Conservation (phyloP, 805 yeast genomes). For the Metschnikowia reukaufii region DNA sequence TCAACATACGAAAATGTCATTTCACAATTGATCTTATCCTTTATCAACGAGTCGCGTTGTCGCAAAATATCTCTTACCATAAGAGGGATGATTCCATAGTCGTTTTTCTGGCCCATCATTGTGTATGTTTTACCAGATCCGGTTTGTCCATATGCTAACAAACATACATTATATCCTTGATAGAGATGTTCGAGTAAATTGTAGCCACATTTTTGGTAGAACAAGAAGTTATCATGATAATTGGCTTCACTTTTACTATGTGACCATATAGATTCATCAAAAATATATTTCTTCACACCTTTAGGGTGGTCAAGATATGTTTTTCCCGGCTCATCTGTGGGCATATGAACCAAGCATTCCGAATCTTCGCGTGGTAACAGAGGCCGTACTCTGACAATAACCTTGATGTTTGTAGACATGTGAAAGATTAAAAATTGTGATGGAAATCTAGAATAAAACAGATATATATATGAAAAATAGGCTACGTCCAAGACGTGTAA, state of each 20-base stretch:
- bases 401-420: slow-evolving; percentile 38
- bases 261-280: slow-evolving; percentile 57
- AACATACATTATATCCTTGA: slow-evolving; percentile 43
- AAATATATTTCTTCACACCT: slow-evolving; percentile 41
- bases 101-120: slow-evolving; percentile 41
- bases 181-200: slow-evolving; percentile 57
- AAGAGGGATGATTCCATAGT: slow-evolving; percentile 39
- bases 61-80: slow-evolving; percentile 55
- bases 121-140: slow-evolving; percentile 44
- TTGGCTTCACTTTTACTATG: slow-evolving; percentile 29
- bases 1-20: slow-evolving; percentile 63
- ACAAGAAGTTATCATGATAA: slow-evolving; percentile 48
- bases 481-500: neutral
- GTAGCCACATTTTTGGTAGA: slow-evolving; percentile 57
- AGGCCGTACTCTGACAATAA: slow-evolving; percentile 56
- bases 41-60: slow-evolving; percentile 37
- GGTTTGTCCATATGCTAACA: slow-evolving; percentile 45
- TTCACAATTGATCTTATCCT: slow-evolving; percentile 39
- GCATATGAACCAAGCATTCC: slow-evolving; percentile 33
- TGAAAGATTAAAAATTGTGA: neutral
- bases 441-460: neutral
- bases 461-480: too few species aligned
- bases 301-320: slow-evolving; percentile 25
- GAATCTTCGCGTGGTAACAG: slow-evolving; percentile 31
- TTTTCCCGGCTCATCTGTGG: slow-evolving; percentile 22